phyloP scores from a whole-genome alignment of 2,329 filamentous ascomycete genomes.

The Claviceps fusiformis region DNA sequence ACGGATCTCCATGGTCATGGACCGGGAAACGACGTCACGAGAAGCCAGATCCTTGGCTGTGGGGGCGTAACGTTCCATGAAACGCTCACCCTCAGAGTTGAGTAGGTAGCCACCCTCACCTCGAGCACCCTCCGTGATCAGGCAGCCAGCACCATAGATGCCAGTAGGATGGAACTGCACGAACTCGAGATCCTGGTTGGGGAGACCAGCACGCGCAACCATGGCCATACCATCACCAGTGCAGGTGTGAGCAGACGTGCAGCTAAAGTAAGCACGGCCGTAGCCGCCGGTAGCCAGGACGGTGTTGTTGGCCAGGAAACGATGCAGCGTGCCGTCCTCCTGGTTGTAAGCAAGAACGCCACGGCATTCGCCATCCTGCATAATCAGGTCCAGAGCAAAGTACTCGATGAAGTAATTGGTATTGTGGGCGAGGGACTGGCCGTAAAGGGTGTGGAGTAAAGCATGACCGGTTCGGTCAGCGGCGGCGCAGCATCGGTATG shows the following conservation, averaged over 20 bases:
- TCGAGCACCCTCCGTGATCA: constrained; percentile 96
- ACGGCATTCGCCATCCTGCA: constrained; percentile 94
- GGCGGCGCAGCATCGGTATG: constrained; percentile 91
- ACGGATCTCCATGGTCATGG: constrained; percentile 97
- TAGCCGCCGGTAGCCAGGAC: constrained; percentile 95
- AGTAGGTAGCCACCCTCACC: constrained; percentile 96
- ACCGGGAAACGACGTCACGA: constrained; percentile 91
- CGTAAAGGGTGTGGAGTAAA: constrained; percentile 95
- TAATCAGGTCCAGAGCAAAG: constrained; percentile 92
- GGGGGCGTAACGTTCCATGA: constrained; percentile 97
- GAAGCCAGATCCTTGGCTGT: constrained; percentile 96
- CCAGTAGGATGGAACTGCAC: constrained; percentile 98
- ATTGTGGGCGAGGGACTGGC: constrained; percentile 92
- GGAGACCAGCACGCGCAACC: constrained; percentile 93
- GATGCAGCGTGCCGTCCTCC: constrained; percentile 93
- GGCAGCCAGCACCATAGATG: constrained; percentile 94
- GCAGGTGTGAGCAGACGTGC: constrained; percentile 95
- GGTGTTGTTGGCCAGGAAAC: constrained; percentile 93
- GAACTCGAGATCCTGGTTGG: constrained; percentile 98
- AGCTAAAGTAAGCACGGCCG: constrained; percentile 95
- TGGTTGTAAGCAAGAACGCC: constrained; percentile 97
- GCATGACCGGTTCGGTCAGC: constrained; percentile 96
- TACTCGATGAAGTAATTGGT: constrained; percentile 99
- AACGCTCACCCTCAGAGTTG: constrained; percentile 95
- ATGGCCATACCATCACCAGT: constrained; percentile 99